A percentile compares a stretch with the other conserved stretches of the same genome.
These are phyloP conservation scores for Pichia membranifaciens DNA, from an alignment of 805 yeast genomes.

Conservation along the genomic window DNA sequence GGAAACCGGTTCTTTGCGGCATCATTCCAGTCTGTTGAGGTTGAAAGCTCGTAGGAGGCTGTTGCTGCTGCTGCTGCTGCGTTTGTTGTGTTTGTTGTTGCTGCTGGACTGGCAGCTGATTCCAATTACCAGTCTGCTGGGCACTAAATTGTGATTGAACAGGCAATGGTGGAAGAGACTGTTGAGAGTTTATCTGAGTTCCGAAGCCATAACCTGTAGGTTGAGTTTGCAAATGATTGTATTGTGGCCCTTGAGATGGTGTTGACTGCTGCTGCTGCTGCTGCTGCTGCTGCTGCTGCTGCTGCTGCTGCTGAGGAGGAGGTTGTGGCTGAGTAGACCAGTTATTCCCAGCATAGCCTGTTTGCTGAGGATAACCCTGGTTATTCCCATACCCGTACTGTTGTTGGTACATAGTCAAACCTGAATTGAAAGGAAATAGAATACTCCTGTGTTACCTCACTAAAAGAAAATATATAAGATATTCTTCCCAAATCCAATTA, in stretches of 20 bases:
- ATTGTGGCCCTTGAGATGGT: conserved; percentile 27
- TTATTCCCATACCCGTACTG: conserved; percentile 15
- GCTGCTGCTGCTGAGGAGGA: conserved; percentile 5
- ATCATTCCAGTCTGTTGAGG: conserved; percentile 19
- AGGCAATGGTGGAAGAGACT: conserved; percentile 3
- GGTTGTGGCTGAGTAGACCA: conserved; percentile 17
- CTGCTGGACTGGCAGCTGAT: conserved; percentile 17
- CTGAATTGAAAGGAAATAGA: not conserved
- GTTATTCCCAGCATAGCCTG: conserved; percentile 19
- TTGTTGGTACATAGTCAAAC: conserved; percentile 16
- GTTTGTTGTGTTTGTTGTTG: no score
- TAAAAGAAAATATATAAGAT: no score
- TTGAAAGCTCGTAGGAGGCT: conserved; percentile 22
- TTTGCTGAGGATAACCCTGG: conserved; percentile 21
- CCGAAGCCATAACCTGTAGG: conserved; percentile 35
- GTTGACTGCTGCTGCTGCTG: conserved; percentile 22
- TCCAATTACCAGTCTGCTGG: conserved; percentile 43
- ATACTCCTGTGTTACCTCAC: no score
- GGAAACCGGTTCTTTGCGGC: conserved; percentile 27
- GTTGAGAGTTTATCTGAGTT: conserved; percentile 14
- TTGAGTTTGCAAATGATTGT: conserved; percentile 28
- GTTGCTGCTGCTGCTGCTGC: conserved; percentile 17
- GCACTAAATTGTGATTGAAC: conserved; percentile 16
- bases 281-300: conserved; percentile 21
- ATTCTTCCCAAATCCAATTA: no score